phyloP scores from a whole-genome alignment of 108 stramenopile species.

The Nitzschia palea region DNA sequence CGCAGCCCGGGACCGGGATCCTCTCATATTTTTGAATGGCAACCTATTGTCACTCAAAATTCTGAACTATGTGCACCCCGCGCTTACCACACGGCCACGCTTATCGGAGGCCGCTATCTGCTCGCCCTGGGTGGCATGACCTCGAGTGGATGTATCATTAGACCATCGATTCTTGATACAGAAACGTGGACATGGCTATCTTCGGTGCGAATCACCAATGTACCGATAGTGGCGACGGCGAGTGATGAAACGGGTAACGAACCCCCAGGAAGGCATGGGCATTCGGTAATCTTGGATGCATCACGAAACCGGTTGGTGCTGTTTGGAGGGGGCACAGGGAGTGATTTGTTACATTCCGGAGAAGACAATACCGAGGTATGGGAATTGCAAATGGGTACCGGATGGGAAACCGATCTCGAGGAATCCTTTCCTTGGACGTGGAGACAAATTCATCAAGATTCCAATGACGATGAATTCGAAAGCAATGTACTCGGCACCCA shows the following conservation, averaged over 20 bases:
- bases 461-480: not conserved
- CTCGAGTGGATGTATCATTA: conserved; percentile 32
- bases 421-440: conserved; percentile 51
- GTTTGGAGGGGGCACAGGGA: conserved; percentile 65
- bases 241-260: not conserved
- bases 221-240: not conserved
- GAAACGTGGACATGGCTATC: conserved; percentile 58
- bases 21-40: not conserved
- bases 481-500: not conserved
- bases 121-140: conserved; percentile 64
- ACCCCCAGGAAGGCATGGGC: conserved; percentile 58
- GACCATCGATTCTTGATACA: conserved; percentile 50
- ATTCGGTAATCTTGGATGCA: conserved; percentile 55
- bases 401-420: conserved; percentile 25
- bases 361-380: conserved; percentile 57
- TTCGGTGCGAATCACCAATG: not conserved
- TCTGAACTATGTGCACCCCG: conserved; percentile 19
- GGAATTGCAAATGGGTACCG: conserved; percentile 43
- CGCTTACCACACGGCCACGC: conserved; percentile 67
- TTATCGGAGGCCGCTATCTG: conserved; percentile 50
- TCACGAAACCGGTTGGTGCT: conserved; percentile 49
- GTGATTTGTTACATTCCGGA: conserved; percentile 56
- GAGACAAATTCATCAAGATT: conserved; percentile 23
- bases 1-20: not conserved
- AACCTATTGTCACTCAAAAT: not conserved